phyloP scores from a whole-genome alignment of 2,329 filamentous ascomycete species.

The Trichoderma citrinoviride region DNA sequence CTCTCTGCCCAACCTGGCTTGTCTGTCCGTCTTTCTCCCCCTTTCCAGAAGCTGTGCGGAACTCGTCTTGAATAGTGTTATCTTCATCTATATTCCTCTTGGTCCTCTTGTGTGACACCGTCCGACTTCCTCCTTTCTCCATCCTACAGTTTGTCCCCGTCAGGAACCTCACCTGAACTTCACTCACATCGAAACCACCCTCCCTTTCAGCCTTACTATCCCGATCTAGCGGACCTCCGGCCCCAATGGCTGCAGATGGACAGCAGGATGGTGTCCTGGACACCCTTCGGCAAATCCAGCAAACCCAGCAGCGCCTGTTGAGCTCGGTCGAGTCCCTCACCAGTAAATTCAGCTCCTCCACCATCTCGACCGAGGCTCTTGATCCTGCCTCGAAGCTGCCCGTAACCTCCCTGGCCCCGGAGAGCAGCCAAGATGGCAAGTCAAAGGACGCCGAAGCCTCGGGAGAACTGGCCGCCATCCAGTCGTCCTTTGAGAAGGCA shows the following conservation, averaged over 20 bases:
- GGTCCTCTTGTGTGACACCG: not conserved
- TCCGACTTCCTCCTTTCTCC: not conserved
- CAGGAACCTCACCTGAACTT: too few species aligned
- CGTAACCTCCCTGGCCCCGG: not conserved
- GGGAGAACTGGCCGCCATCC: not conserved
- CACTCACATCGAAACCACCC: not conserved
- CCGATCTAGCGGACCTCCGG: not conserved
- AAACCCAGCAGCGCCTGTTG: constrained; percentile 42
- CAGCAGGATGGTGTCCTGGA: constrained; percentile 30
- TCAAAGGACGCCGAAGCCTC: not conserved
- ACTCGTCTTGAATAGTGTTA: not conserved
- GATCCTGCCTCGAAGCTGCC: constrained; percentile 12
- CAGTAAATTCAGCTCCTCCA: constrained; percentile 29
- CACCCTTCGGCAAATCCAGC: constrained; percentile 42
- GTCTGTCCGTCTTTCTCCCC: not conserved
- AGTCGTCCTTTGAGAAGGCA: constrained; percentile 4
- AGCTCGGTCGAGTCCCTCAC: constrained; percentile 42
- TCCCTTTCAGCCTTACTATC: constrained; percentile 2
- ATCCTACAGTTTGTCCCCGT: not conserved
- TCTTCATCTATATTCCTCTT: not conserved
- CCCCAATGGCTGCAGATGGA: constrained; percentile 29
- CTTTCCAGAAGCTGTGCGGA: not conserved
- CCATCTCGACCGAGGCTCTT: constrained; percentile 15
- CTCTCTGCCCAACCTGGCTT: constrained; percentile 5
- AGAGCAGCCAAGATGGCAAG: not conserved